Base-by-base conservation (phyloP, 352 stramenopile genomes). In the Globisporangium nunn region DNA sequence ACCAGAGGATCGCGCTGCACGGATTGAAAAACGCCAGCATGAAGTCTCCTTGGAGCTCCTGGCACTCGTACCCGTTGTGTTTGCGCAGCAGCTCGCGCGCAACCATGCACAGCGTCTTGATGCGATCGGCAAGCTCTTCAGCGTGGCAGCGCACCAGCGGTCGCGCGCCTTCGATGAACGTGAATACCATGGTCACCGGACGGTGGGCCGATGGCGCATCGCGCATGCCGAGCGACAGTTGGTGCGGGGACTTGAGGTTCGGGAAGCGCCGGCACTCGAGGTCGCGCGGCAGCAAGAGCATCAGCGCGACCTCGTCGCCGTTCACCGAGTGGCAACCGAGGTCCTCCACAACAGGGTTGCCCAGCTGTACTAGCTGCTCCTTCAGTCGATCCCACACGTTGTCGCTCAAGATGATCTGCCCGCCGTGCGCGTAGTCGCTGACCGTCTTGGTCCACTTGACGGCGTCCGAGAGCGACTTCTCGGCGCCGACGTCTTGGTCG, bases 1-100 rank as follows among this genome's bases (percentile, higher is more conserved):
- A 93, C 85, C 85, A 95, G 39, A 92, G 74, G 40, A 95, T 85
- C 0, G 85, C 85, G 45, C 72, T 84, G 8, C 74, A 72, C 17
- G 83, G 81, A n/a, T 87, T 87, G 65, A 92, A 92, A 39, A 95
- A 95, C 40, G 85, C 85, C 48, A 95, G 63, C 85, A 95, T 95
- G 45, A 95, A 95, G 58, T 95, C 85, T 46, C 85, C 85, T 61
- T 93, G 83, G 29, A 93, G 66, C 60, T 95, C 85, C 58, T 95
- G 85, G 41, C 85, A 95, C 56, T 95, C 85, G 67, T 95, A 95
- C 10, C 85, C 85, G 61, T 93, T 88, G 64, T 93, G 78, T 54
- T 87, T 86, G 41, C 81, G 62, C 43, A 95, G 54, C 18, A 95
- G 46, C 58, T 91, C 70, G 5, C 85, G 77, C 18, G 85, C 84